Conservation (phyloP, 2,329 filamentous ascomycete species). For the Dactylonectria estremocensis region DNA sequence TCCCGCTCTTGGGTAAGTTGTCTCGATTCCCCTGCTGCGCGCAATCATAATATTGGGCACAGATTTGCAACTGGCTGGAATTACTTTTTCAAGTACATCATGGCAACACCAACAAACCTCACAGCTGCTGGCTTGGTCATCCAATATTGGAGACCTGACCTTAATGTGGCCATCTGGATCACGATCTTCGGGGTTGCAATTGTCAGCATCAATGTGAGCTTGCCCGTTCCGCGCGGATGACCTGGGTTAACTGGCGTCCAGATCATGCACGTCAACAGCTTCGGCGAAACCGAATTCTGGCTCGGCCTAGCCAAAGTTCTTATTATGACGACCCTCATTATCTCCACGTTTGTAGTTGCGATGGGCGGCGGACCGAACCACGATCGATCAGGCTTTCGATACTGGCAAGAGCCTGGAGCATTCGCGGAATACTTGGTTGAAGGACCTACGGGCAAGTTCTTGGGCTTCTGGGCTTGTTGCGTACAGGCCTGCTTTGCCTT, state of each 20-base stretch:
- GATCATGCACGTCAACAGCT: constrained; percentile 57
- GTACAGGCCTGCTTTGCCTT: constrained; percentile 58
- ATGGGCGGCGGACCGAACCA: constrained; percentile 55
- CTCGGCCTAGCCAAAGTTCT: constrained; percentile 62
- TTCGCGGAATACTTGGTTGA: constrained; percentile 56
- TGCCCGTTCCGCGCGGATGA: accelerated
- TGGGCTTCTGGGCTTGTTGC: constrained; percentile 58
- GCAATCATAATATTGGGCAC: no score
- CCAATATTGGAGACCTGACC: constrained; percentile 55
- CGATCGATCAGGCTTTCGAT: constrained; percentile 59
- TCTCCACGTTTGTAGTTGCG: constrained; percentile 49
- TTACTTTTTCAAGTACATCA: constrained; percentile 62
- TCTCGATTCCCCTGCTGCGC: no score
- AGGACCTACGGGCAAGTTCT: constrained; percentile 55
- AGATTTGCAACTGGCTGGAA: constrained; percentile 63
- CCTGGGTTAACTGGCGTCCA: constrained; percentile 18
- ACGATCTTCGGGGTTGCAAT: constrained; percentile 53
- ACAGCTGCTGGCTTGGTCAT: constrained; percentile 57
- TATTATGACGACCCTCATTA: constrained; percentile 58
- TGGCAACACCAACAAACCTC: constrained; percentile 57
- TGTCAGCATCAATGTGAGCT: constrained; percentile 50
- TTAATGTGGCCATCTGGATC: constrained; percentile 58
- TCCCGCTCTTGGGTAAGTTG: constrained; percentile 50
- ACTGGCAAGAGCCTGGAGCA: constrained; percentile 61
- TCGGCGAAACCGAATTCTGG: constrained; percentile 65